Conservation (phyloP, 495 filamentous ascomycete species). For the Oleoguttula mirabilis region DNA sequence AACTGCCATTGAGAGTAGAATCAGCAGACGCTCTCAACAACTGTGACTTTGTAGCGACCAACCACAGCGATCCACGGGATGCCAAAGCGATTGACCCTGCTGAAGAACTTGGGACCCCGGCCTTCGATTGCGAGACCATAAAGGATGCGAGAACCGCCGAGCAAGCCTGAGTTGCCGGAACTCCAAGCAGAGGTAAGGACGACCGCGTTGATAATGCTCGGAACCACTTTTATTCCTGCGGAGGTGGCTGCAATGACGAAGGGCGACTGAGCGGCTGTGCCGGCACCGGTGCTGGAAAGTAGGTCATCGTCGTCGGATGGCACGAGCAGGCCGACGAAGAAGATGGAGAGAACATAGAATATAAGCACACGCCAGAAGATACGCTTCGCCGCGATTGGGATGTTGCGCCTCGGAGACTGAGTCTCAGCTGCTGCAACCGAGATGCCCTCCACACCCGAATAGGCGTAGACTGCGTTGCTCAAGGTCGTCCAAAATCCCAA, state of each 20-base stretch:
- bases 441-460: constrained; percentile 49
- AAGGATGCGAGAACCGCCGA: constrained; percentile 60
- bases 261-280: constrained; percentile 52
- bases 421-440: constrained; percentile 70
- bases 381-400: constrained; percentile 64
- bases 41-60: no score
- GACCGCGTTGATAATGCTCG: constrained; percentile 63
- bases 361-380: constrained; percentile 77
- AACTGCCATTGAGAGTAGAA: no score
- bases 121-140: constrained; percentile 54
- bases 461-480: constrained; percentile 32
- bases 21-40: no score
- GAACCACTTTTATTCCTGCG: constrained; percentile 52
- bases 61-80: constrained; percentile 50
- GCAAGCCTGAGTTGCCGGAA: constrained; percentile 65
- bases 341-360: constrained; percentile 54
- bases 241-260: constrained; percentile 51
- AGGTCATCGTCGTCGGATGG: constrained; percentile 22
- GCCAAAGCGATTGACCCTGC: constrained; percentile 41
- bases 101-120: constrained; percentile 50
- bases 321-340: constrained; percentile 46
- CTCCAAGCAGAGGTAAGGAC: constrained; percentile 56
- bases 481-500: constrained; percentile 24
- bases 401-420: constrained; percentile 43
- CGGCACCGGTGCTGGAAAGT: constrained; percentile 23